Evolutionary conservation across 1,284 basidiomycete species (phyloP), one percentile per base, ranked within the genome.

Genomic region (Fomitopsis pinicola): DNA sequence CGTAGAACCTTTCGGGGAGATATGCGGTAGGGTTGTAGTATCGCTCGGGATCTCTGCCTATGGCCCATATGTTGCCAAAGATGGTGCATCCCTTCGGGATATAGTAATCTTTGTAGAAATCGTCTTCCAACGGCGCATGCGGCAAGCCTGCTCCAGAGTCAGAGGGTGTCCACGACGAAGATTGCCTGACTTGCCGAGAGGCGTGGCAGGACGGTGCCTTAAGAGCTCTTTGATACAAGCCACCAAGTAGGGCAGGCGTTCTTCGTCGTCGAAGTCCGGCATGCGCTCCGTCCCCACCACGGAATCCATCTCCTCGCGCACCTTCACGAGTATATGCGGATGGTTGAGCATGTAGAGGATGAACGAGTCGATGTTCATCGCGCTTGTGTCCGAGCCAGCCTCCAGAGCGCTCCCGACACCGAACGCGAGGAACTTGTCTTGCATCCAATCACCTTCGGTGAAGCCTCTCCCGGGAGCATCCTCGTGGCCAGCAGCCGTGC

Each of bases 241-340:
- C 6, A 67, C 62, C 9, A 72, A 44, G 53, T 72, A 75, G 9
- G 72, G 71, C 14, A 73, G 62, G 17, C 60, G 58, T 15, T 60
- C 57, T 42, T 70, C 66, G 62, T 75, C 73, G 14, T 68, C 68
- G 28, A 67, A 71, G 1, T 56, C 59, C 17, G 73, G 73, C 62
- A 73, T 62, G 19, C 73, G 59, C 44, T 71, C 68, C 2, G 63
- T 38, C 10, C 72, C 73, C 42, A 74, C 68, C 17, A 71, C 69
- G 1, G 58, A 19, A 62, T 79, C 77, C n/a, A 80, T 62, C 65
- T 80, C 76, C 48, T 66, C 69, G 42, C 74, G 73, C 1, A 75
- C 76, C 42, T 71, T 71, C 19, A 63, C 33, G 57, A 73, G 72
- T 19, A 68, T 64, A 12, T 76, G 68, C 2, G 76, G 77, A 58